Base-by-base conservation (phyloP, 176 grass and related monocot species). In the Saccharum officinarum region DNA sequence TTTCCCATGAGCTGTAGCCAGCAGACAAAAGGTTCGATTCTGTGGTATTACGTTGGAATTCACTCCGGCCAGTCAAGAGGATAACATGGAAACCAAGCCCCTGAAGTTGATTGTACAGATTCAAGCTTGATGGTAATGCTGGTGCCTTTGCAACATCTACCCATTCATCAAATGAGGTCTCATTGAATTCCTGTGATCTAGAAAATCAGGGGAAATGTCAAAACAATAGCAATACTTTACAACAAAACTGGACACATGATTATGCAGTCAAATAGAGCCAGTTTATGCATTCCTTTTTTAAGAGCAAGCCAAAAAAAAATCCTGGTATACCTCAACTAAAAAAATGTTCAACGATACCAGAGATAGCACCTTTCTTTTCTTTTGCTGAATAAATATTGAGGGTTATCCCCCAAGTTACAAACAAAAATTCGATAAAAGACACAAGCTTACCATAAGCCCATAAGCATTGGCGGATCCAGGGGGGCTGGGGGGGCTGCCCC, bases 121-220 rank as follows among this genome's bases (percentile, higher is more conserved):
- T 95, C 67, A 98, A 69, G 80, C 93, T 98, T 65, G 93, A 73
- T 68, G 93, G 73, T 59, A 98, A 83, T 80, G 93, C 81, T 71
- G 96, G 87, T 38, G 96, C 96, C 66, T 83, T 83, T 10, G 89
- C 91, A 63, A 39, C 31, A 73, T 77, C 37, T 74, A 92, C 93
- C 96, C 96, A 95, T 66, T 87, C 78, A 80, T 98, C 63, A 66
- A 94, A 95, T 25, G 93, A 84, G 52, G 93, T 92, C 50, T 98
- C 91, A 16, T 95, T 95, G 90, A 94, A 95, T 40, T 76, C 40
- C 14, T 69, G 61, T 13, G 26, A 77, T 57, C 92, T 94, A 70
- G 36, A 78, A 80, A 89, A 78, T 78, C 66, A 86, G 34, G 57
- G 31, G 55, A 64, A 83, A 54, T 71, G 69, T 83, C 67, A 89